phyloP scores from a whole-genome alignment of 306 rosid species.

The Fragaria ananassa region DNA sequence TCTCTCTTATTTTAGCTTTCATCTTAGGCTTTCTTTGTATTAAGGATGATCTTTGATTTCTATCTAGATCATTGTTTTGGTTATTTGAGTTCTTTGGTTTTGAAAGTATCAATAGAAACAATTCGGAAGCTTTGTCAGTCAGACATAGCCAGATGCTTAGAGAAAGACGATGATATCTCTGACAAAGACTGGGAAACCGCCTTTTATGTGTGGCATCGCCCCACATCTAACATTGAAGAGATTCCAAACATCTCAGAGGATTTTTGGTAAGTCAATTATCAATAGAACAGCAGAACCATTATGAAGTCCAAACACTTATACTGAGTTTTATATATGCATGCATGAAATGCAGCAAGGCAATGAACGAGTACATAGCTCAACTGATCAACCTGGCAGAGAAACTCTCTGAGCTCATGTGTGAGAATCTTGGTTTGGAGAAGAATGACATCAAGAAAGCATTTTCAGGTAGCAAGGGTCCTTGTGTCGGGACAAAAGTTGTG shows the following conservation, averaged over 20 bases:
- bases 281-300: background rate
- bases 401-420: slow-evolving; percentile 63
- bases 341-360: slow-evolving; percentile 49
- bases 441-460: slow-evolving; percentile 50
- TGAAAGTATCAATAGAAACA: no score
- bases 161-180: slow-evolving; percentile 24
- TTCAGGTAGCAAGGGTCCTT: slow-evolving; percentile 50
- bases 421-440: slow-evolving; percentile 67
- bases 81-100: no score
- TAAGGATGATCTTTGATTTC: no score
- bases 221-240: slow-evolving; percentile 56
- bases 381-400: slow-evolving; percentile 61
- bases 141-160: slow-evolving; percentile 49
- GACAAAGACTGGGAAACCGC: slow-evolving; percentile 75
- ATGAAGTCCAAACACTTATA: background rate
- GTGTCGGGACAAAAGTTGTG: slow-evolving; percentile 83
- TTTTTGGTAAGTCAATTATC: slow-evolving; percentile 47
- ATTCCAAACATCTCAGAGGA: slow-evolving; percentile 49
- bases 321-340: background rate
- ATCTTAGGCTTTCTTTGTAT: no score
- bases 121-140: slow-evolving; percentile 70
- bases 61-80: no score
- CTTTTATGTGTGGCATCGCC: slow-evolving; percentile 77
- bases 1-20: no score
- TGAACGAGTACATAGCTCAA: slow-evolving; percentile 65